A percentile compares a stretch with the other conserved stretches of the same genome.
phyloP scores from a whole-genome alignment of 495 filamentous ascomycete genomes.

The Penicillium soppii region DNA sequence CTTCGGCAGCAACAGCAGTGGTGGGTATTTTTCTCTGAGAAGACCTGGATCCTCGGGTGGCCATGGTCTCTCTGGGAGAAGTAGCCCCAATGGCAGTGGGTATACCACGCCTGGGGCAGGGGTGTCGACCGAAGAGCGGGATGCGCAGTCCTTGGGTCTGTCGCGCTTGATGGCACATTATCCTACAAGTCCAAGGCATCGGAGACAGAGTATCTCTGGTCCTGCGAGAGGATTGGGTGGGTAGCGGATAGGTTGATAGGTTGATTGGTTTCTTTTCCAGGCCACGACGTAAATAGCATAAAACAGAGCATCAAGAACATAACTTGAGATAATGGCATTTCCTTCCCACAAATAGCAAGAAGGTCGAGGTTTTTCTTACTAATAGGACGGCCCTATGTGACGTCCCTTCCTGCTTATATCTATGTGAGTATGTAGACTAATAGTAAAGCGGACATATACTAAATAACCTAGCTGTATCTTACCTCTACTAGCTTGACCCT shows the following conservation, averaged over 20 bases:
- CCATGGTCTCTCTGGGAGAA: slow-evolving; percentile 10
- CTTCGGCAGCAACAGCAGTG: not conserved
- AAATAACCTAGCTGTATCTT: no score
- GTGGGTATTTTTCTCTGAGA: slow-evolving; percentile 31
- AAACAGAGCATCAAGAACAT: no score
- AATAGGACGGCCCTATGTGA: no score
- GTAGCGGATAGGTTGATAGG: not conserved
- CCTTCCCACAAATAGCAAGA: no score
- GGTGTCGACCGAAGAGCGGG: slow-evolving; percentile 28
- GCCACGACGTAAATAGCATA: no score
- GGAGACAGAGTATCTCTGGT: slow-evolving; percentile 30
- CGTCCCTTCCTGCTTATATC: no score
- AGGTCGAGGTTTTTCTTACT: no score
- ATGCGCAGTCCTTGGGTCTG: slow-evolving; percentile 13
- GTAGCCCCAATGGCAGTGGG: slow-evolving; percentile 23
- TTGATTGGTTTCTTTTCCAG: not conserved
- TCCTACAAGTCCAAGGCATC: slow-evolving; percentile 27
- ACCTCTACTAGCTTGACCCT: no score
- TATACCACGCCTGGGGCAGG: slow-evolving; percentile 19
- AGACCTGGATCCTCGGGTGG: slow-evolving; percentile 9
- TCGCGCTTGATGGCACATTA: slow-evolving; percentile 30
- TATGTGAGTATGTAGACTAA: no score
- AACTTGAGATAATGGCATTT: no score
- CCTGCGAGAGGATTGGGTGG: slow-evolving; percentile 11
- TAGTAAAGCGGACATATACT: no score